Base-by-base conservation (phyloP, 2,329 filamentous ascomycete genomes). In the Torrubiella hemipterigena region DNA sequence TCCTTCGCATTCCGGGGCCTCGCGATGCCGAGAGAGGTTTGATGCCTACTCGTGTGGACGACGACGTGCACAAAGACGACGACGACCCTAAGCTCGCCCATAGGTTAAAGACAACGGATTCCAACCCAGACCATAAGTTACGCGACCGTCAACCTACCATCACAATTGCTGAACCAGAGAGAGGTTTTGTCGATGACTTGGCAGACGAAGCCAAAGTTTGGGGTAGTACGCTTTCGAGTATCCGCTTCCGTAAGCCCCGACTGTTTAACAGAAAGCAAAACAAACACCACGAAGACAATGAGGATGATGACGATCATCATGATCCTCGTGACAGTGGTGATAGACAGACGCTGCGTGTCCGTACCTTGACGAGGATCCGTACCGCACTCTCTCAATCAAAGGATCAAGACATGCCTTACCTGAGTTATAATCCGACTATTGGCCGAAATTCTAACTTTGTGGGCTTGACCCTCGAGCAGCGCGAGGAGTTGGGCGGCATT, bases 401-500 rank as follows among this genome's bases (percentile, higher is more conserved):
- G 38, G 50, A 55, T n/a, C 58, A 58, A 3, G 66, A 75, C 19
- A 81, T 84, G 61, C 91, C 91, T 0, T 98, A 98, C 52, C 69
- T 98, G 31, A 95, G 85, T 53, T 96, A 85, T 72, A 79, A 87
- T 37, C 85, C 91, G 3, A 98, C 91, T 0, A 72, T 95, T 32
- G 89, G 81, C 16, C 77, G 91, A 39, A 98, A 98, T 52, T 96
- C 89, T 9, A 80, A 83, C 22, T 98, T 96, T 48, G 69, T 91
- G 10, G 84, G 87, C 42, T 56, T 98, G 41, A 83, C 81, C 0
- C 81, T 93, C 42, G 85, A 91, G 40, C 86, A 98, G 55, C 74
- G 91, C 42, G 87, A 98, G 50, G 91, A 98, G 54, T 61, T 98
- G 3, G 91, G 91, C 9, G 91, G 91, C 14, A 94, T 98, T 40